Percentiles rank a stretch among this genome's conserved stretches.
phyloP scores from a whole-genome alignment of 2,329 filamentous ascomycete genomes.

The Eutypa lata region DNA sequence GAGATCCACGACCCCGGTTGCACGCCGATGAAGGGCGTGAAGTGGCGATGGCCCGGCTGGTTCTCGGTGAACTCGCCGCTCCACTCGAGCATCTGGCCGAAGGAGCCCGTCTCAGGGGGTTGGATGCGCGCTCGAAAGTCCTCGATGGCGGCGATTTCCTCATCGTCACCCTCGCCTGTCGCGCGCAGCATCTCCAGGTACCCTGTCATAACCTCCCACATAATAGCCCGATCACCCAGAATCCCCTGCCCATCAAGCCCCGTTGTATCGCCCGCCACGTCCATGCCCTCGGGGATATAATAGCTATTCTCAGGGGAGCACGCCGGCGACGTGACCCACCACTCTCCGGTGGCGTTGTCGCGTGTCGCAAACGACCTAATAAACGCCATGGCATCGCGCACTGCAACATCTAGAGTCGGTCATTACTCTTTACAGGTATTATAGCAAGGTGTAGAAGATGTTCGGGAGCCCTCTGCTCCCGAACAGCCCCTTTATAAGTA shows the following conservation, averaged over 20 bases:
- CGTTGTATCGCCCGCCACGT: conserved; percentile 3
- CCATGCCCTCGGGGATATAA: conserved; percentile 3
- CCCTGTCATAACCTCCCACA: conserved; percentile 5
- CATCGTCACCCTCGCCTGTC: background rate
- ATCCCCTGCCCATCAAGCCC: conserved; percentile 4
- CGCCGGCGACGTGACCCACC: conserved; percentile 3
- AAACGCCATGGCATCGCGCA: conserved; percentile 3
- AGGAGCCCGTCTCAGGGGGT: background rate
- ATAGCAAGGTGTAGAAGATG: too few relatives aligned
- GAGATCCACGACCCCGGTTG: background rate
- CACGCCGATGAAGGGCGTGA: background rate
- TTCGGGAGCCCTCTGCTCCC: too few relatives aligned
- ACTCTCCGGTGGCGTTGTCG: background rate
- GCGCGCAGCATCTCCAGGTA: conserved; percentile 1
- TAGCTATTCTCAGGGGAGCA: conserved; percentile 12
- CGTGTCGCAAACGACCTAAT: conserved; percentile 1
- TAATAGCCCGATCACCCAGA: conserved; percentile 7
- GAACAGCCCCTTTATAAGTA: too few relatives aligned
- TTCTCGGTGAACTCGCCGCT: background rate
- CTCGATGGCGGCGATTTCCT: background rate
- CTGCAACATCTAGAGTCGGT: too few relatives aligned
- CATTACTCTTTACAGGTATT: too few relatives aligned
- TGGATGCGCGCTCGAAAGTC: background rate
- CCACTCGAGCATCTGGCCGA: conserved; percentile 1
- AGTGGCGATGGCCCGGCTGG: background rate